Base-by-base conservation (phyloP, 2,329 filamentous ascomycete species). In the Calonectria montana region DNA sequence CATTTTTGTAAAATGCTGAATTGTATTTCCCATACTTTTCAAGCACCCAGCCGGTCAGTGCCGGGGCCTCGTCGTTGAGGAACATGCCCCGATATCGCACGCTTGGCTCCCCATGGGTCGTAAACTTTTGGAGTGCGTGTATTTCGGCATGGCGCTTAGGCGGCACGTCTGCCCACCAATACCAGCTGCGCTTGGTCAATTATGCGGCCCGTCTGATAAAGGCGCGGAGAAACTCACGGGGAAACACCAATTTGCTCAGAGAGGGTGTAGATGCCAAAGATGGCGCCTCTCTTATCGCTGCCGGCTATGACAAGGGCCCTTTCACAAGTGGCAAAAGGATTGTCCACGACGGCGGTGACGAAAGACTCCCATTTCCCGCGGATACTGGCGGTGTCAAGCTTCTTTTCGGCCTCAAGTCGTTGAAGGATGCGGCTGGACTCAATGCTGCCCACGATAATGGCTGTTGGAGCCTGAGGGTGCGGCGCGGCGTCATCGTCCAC, bases 191-290 rank as follows among this genome's bases (percentile, higher is more conserved):
- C 78, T 1, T 90, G 86, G 1, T 91, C 89, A 92, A 7, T 91
- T 91, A 93, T 84, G 88, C 93, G 82, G 7, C 10, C n/a, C 43
- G 29, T 41, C 23, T 23, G 13, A 23, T 27, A 13, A 23, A 37
- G 16, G 39, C 15, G 93, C 48, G 21, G 92, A 37, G 90, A 92
- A 15, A 94, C 91, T 63, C 21, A 71, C 65, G 71, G 74, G 21
- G 71, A 72, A 41, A 73, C 65, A 29, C 93, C 93, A 69, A 94
- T 94, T 80, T 94, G 92, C 81, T 94, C 92, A 25, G 91, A 59
- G 2, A 94, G 81, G 74, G 92, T 91, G 82, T 94, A 94, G 23
- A 93, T 84, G 13, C 93, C 93, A 76, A 89, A 94, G 67, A 94
- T 93, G 2, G 91, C 89, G 16, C 91, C 91, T 73, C 92, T 86